These are phyloP conservation scores for Saccharum officinarum DNA, from an alignment of 176 grass and related monocot genomes.

Conservation along the genomic window DNA sequence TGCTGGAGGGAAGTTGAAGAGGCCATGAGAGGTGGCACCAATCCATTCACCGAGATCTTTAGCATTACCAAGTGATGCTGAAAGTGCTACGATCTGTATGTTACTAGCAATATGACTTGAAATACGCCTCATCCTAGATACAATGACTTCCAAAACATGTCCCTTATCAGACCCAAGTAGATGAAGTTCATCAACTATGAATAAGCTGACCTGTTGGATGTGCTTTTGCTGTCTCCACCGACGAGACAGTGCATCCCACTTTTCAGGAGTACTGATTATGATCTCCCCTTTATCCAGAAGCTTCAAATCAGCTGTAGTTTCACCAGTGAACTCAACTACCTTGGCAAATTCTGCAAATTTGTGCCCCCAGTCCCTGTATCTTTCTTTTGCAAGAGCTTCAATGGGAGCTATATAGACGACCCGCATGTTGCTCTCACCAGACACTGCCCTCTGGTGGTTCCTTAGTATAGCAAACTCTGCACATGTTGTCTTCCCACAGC, in stretches of 20 bases:
- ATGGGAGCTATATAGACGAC: conserved; percentile 86
- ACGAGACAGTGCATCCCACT: conserved; percentile 95
- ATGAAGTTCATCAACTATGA: conserved; percentile 94
- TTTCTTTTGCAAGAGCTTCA: conserved; percentile 90
- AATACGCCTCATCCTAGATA: conserved; percentile 96
- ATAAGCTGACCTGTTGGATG: conserved; percentile 80
- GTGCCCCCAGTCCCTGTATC: conserved; percentile 77
- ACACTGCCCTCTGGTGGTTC: conserved; percentile 69
- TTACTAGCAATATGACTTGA: conserved; percentile 76
- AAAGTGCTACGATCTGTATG: conserved; percentile 88
- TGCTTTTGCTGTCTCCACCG: conserved; percentile 88
- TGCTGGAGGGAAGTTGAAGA: conserved; percentile 93
- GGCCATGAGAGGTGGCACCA: conserved; percentile 77
- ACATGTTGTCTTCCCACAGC: conserved; percentile 93
- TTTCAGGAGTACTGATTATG: conserved; percentile 93
- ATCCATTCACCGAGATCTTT: conserved; percentile 97
- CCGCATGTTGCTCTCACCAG: conserved; percentile 66
- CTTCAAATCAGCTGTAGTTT: conserved; percentile 85
- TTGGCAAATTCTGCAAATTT: conserved; percentile 73
- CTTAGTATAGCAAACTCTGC: conserved; percentile 88
- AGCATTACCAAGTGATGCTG: conserved; percentile 88
- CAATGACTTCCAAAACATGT: conserved; percentile 77
- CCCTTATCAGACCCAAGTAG: conserved; percentile 84
- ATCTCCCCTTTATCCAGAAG: conserved; percentile 92
- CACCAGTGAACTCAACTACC: conserved; percentile 87